phyloP scores from a whole-genome alignment of 257 asterid genomes.

The Leptodermis oblonga region DNA sequence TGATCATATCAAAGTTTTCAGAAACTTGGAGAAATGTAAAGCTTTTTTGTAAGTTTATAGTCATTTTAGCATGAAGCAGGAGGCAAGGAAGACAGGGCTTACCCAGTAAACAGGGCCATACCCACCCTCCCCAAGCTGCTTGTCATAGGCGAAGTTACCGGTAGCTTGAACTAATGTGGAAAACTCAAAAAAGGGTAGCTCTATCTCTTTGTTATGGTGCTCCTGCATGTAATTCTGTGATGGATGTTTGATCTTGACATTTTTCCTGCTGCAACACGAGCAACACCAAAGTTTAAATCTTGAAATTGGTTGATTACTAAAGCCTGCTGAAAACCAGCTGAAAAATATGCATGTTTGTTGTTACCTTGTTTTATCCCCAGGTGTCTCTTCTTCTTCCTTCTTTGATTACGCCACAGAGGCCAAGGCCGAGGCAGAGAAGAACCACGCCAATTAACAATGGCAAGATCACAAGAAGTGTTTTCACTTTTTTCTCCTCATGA shows the following conservation, averaged over 20 bases:
- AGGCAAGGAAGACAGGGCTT: neutral
- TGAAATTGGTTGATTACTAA: neutral
- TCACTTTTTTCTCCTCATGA: slow-evolving; percentile 5
- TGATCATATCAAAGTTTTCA: neutral
- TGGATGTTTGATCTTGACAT: neutral
- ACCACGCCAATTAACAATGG: slow-evolving; percentile 2
- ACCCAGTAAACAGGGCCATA: slow-evolving; percentile 43
- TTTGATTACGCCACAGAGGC: neutral
- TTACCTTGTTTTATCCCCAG: slow-evolving; percentile 11
- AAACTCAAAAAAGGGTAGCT: slow-evolving; percentile 23
- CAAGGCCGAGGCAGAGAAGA: slow-evolving; percentile 6
- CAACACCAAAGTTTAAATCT: neutral
- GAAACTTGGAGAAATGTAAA: neutral
- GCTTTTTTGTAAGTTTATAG: no score
- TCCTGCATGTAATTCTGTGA: neutral
- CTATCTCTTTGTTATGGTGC: slow-evolving; percentile 10
- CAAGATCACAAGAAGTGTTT: neutral
- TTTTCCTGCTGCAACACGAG: neutral
- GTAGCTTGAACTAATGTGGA: slow-evolving; percentile 27
- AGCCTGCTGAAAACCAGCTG: neutral
- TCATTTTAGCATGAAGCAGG: neutral
- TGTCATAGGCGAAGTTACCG: slow-evolving; percentile 17
- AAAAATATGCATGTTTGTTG: neutral
- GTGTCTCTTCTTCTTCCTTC: slow-evolving; percentile 7
- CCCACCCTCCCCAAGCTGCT: slow-evolving; percentile 47